Evolutionary conservation across 2,329 filamentous ascomycete genomes (phyloP), one percentile per base, ranked within the genome.

Genomic region (Leptosphaerulina australis): DNA sequence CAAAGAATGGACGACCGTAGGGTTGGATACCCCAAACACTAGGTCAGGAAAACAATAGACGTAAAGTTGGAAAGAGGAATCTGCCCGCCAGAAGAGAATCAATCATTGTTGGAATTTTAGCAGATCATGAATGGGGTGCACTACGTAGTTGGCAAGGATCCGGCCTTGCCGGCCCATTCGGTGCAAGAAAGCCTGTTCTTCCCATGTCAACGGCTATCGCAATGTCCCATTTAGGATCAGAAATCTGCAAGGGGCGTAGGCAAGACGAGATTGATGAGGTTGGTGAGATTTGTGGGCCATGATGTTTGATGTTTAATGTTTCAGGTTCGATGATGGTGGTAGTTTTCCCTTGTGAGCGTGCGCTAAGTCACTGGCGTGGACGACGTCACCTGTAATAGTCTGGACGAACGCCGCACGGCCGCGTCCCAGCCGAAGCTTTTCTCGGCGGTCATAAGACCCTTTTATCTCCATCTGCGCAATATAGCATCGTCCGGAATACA

Each of bases 141-240:
- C 50, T 53, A 53, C 50, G 50, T 53, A 53, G 50, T 47, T 48
- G 50, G 39, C 50, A 38, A 37, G 50, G 50, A 47, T 53, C 43
- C 44, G 50, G 44, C 33, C 36, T 11, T 45, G 21, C 37, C 48
- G 48, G 48, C 37, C 48, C 48, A 43, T 30, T 41, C 48, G 39
- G 46, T 45, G 38, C 31, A 33, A 43, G 44, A 35, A 53, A 53
- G 50, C 50, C 50, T 53, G 50, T 53, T 53, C 50, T 53, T 34
- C 50, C 50, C 50, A 53, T 53, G 50, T 53, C 50, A 53, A 44
- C 50, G 44, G 37, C 50, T 48, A 48, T 48, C 50, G 22, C 48
- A 51, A 51, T 51, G 29, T 33, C 18, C 25, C 18, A 11, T 43
- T 24, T 14, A 21, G 25, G 36, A 17, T 25, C 21, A 21, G 21